Percentiles rank a stretch among this genome's conserved stretches.
Evolutionary conservation across 495 filamentous ascomycete genomes (phyloP).

Genomic region (Corynascus novoguineensis): DNA sequence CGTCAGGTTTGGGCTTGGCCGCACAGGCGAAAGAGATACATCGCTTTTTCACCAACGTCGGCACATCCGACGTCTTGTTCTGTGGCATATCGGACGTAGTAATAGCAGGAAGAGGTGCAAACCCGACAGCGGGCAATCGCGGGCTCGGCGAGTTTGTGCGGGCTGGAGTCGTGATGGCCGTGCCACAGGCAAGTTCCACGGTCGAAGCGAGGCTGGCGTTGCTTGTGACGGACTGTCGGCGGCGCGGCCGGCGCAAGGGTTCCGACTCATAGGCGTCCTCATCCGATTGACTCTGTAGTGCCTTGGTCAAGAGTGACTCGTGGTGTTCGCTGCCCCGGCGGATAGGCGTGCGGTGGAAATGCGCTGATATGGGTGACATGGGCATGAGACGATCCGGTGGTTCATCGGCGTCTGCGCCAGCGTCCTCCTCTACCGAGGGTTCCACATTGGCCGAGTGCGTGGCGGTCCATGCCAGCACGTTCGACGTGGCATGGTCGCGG

Average conservation of each 20-base stretch:
- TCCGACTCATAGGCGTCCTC: slow-evolving; percentile 34
- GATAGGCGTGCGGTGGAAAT: slow-evolving; percentile 40
- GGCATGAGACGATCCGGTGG: slow-evolving; percentile 25
- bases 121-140: slow-evolving; percentile 47
- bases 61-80: slow-evolving; percentile 28
- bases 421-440: slow-evolving; percentile 39
- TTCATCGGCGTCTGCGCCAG: slow-evolving; percentile 30
- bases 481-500: slow-evolving; percentile 36
- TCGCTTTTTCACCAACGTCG: slow-evolving; percentile 54
- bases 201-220: slow-evolving; percentile 74
- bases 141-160: slow-evolving; percentile 84
- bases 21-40: slow-evolving; percentile 92
- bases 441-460: slow-evolving; percentile 40
- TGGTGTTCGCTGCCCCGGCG: slow-evolving; percentile 47
- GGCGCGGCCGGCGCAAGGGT: slow-evolving; percentile 18
- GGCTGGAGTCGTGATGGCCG: slow-evolving; percentile 85
- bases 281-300: slow-evolving; percentile 62
- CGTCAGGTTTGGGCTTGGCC: slow-evolving; percentile 36
- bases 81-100: slow-evolving; percentile 14
- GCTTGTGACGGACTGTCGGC: slow-evolving; percentile 68
- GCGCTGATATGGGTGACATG: slow-evolving; percentile 21
- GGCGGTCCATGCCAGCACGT: slow-evolving; percentile 38
- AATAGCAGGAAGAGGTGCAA: slow-evolving; percentile 19
- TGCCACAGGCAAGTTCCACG: slow-evolving; percentile 85
- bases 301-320: slow-evolving; percentile 75